These are phyloP conservation scores for Phaeophleospora eucalypticola DNA, from an alignment of 2,329 filamentous ascomycete species.

Conservation along the genomic window DNA sequence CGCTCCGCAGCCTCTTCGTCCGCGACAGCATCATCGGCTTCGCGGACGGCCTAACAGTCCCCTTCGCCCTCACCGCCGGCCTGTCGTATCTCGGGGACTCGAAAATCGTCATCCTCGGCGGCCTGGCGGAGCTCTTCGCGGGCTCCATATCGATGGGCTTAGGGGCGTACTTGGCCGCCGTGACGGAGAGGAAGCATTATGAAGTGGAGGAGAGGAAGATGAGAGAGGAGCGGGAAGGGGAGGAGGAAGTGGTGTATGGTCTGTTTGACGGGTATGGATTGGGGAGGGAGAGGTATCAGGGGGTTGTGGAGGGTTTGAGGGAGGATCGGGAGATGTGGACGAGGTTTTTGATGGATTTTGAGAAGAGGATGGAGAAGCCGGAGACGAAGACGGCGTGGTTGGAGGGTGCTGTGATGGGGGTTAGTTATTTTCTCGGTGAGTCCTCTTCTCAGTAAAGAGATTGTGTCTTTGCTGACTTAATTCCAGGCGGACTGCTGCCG, in stretches of 20 bases:
- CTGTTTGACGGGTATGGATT: constrained; percentile 51
- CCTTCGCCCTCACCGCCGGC: constrained; percentile 73
- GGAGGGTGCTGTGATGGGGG: constrained; percentile 39
- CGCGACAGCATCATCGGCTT: constrained; percentile 70
- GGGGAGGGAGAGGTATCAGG: constrained; percentile 39
- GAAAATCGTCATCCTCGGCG: constrained; percentile 51
- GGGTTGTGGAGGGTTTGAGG: constrained; percentile 50
- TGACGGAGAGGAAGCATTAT: constrained; percentile 52
- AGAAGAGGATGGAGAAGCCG: constrained; percentile 47
- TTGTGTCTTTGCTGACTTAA: constrained; percentile 3
- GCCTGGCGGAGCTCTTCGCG: constrained; percentile 69
- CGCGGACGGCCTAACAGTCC: constrained; percentile 73
- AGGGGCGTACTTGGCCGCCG: constrained; percentile 66
- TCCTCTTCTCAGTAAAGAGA: not conserved
- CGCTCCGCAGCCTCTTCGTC: constrained; percentile 43
- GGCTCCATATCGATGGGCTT: constrained; percentile 76
- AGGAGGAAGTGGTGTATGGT: constrained; percentile 38
- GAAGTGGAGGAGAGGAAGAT: constrained; percentile 49
- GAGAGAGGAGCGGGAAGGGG: constrained; percentile 41
- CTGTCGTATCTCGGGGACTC: constrained; percentile 49
- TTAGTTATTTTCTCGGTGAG: constrained; percentile 37
- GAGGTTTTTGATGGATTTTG: constrained; percentile 59
- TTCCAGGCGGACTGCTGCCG: constrained; percentile 38
- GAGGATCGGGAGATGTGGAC: constrained; percentile 49
- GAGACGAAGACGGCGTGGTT: constrained; percentile 45